Base-by-base conservation (phyloP, 139 green algal species). In the Chlorella vulgaris region DNA sequence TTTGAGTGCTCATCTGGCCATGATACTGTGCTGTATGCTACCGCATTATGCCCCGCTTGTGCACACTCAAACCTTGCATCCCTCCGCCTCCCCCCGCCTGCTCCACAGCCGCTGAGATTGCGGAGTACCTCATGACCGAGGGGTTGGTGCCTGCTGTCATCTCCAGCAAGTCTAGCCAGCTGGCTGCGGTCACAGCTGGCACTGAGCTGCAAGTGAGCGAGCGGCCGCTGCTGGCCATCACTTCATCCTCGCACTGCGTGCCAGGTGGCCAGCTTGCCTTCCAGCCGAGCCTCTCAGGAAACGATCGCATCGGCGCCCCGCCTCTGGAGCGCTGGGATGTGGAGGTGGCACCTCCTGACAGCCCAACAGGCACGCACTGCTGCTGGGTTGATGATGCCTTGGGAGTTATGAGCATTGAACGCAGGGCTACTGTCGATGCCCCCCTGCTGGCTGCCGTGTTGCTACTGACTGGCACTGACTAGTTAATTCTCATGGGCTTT, bases 281-380 rank as follows among this genome's bases (percentile, higher is more conserved):
- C 26, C 66, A 47, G 76, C 66, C 18, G 0, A 42, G 13, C 15
- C 10, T 26, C 3, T 35, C 22, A 19, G 60, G 79, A 40, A 88
- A 83, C 53, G 85, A 93, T 35, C 43, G 78, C 62, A 84, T 85
- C 38, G 42, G 43, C 18, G 29, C 51, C 0, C 86, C 93, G n/a
- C 89, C 88, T 1, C 75, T 92, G 43, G 73, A 76, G 40, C 87
- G 87, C 29, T 93, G 89, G 89, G 89, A 92, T 40, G 81, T 81
- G 7, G 89, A 88, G 42, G 8, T 74, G 39, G 28, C 74, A 13
- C 47, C 83, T 24, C 33, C 78, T 36, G 63, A 81, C 19, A 65
- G 70, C 40, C 61, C 40, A 33, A 58, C 68, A 77, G 78, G 78
- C 65, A 33, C 4, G 74, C 26, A 22, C 10, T 35, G 36, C 7